Base-by-base conservation (phyloP, 495 filamentous ascomycete species). In the Xylaria intraflava region DNA sequence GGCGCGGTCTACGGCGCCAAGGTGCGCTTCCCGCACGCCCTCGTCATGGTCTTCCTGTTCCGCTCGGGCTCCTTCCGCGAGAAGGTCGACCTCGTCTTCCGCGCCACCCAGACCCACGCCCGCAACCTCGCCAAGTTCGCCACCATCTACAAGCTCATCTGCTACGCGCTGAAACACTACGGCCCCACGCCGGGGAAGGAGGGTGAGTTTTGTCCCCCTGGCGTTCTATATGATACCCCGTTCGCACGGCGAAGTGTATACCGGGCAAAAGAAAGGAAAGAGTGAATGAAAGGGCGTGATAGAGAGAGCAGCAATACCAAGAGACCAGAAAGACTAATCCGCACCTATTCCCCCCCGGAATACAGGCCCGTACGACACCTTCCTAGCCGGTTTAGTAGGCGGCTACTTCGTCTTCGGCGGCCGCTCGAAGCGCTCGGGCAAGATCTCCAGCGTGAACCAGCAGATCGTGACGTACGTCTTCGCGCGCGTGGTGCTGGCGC, bases 391-490 rank as follows among this genome's bases (percentile, higher is more conserved):
- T 8, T 69, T 96, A 22, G 60, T 95, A 43, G 94, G 91, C 61
- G 93, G 93, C 7, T 99, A 96, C 77, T 65, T 84, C 44, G 89
- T 97, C 30, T 99, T 99, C 67, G 93, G 92, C 40, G 80, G 87
- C 42, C 72, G 78, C 40, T 74, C 69, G 16, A 45, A 24, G 62
- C 67, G 71, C 44, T 68, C 58, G 42, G 86, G 86, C 55, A 81
- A 79, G 63, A 84, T 86, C 60, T 85, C 83, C 46, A 85, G 79
- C 62, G 86, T 99, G 46, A 96, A 86, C 71, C 88, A 96, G 76
- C 93, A 99, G 80, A 97, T 99, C 68, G 90, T 95, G 61, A 87
- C 96, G 59, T 99, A 97, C 72, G 86, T 99, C 48, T 97, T 97
- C 65, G 93, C 91, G 29, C 84, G 93, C 46, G 93, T 96, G 14